These are phyloP conservation scores for Cordyceps militaris DNA, from an alignment of 2,329 filamentous ascomycete species.

Conservation along the genomic window DNA sequence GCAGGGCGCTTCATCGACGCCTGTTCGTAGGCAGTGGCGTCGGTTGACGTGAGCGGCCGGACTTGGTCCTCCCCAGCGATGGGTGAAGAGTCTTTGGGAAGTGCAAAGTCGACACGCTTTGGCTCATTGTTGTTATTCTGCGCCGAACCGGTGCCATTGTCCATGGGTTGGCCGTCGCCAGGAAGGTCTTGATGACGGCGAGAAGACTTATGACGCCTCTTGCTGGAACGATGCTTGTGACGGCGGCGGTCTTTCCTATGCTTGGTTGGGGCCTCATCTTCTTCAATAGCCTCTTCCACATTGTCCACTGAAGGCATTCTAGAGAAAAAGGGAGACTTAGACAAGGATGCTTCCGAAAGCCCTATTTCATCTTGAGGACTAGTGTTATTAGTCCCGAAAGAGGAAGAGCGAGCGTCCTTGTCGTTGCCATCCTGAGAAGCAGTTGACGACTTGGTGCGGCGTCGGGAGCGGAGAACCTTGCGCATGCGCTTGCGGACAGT, in stretches of 20 bases:
- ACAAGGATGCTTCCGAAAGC: constrained; percentile 31
- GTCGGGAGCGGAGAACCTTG: constrained; percentile 62
- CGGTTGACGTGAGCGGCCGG: background rate
- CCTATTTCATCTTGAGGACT: constrained; percentile 29
- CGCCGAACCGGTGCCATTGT: constrained; percentile 21
- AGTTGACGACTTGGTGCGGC: constrained; percentile 69
- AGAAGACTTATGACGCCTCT: constrained; percentile 16
- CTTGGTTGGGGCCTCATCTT: constrained; percentile 31
- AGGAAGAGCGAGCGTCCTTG: constrained; percentile 32
- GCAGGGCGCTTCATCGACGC: constrained; percentile 29
- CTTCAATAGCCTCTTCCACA: constrained; percentile 38
- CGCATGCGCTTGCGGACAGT: constrained; percentile 71
- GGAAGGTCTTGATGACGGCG: constrained; percentile 24
- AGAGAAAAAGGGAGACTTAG: constrained; percentile 30
- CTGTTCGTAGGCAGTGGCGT: constrained; percentile 1
- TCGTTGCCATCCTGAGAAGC: constrained; percentile 55
- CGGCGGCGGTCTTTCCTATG: constrained; percentile 31
- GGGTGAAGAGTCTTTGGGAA: constrained; percentile 18
- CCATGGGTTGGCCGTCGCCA: constrained; percentile 22
- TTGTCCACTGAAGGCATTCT: constrained; percentile 29
- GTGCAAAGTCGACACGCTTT: constrained; percentile 53
- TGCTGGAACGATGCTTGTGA: constrained; percentile 33
- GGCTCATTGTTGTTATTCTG: constrained; percentile 32
- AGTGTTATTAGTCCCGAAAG: constrained; percentile 32
- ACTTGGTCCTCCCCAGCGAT: background rate